Conservation (phyloP, 805 yeast genomes). For the Pichia pseudocactophila region DNA sequence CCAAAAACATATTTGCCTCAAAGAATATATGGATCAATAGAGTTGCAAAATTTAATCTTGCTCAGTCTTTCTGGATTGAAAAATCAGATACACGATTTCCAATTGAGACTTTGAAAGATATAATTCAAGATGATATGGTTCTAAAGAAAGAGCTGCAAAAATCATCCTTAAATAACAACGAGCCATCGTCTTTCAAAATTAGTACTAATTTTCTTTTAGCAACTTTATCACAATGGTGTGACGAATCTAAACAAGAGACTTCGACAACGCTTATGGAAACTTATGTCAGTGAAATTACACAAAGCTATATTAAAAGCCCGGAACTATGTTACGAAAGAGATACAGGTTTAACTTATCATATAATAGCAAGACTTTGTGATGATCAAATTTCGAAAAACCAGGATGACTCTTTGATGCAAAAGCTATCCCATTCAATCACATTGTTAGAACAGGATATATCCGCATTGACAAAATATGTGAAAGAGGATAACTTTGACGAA, state of each 20-base stretch:
- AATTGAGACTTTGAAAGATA: constrained; percentile 40
- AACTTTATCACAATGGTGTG: constrained; percentile 56
- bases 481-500: constrained; percentile 25
- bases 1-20: constrained; percentile 17
- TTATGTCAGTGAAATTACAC: constrained; percentile 44
- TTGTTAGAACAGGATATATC: constrained; percentile 39
- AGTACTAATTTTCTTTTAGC: constrained; percentile 20
- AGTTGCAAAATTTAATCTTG: constrained; percentile 38
- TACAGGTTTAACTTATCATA: constrained; percentile 41
- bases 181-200: neutral
- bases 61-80: constrained; percentile 58
- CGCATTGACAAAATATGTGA: constrained; percentile 36
- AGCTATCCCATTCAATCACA: constrained; percentile 19
- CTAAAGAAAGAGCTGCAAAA: no score
- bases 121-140: constrained; percentile 16
- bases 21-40: constrained; percentile 11
- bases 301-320: constrained; percentile 15
- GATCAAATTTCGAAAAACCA: constrained; percentile 42
- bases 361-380: constrained; percentile 69
- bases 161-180: neutral
- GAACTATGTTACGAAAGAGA: constrained; percentile 11
- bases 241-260: constrained; percentile 61
- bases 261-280: constrained; percentile 47
- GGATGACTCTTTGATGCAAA: constrained; percentile 37
- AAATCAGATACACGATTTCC: constrained; percentile 46